These are phyloP conservation scores for Achaetomiella virescens DNA, from an alignment of 495 filamentous ascomycete genomes.

Conservation along the genomic window DNA sequence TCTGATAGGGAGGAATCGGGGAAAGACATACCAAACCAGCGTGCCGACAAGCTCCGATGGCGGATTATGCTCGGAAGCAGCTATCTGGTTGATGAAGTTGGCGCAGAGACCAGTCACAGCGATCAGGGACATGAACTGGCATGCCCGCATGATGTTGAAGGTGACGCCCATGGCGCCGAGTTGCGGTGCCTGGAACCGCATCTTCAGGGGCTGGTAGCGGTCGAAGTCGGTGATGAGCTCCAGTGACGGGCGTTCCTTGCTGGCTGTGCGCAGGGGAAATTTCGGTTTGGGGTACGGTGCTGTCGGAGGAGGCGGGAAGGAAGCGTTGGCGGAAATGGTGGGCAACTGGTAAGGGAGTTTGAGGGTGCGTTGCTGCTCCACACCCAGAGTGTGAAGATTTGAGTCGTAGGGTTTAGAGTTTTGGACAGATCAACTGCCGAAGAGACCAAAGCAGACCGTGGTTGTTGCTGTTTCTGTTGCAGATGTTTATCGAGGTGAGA, in stretches of 20 bases:
- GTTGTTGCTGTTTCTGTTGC: not conserved
- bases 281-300: conserved; percentile 23
- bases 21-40: conserved; percentile 71
- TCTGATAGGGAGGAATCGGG: too few species aligned
- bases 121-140: conserved; percentile 68
- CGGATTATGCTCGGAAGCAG: conserved; percentile 53
- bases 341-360: conserved; percentile 11
- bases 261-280: conserved; percentile 26
- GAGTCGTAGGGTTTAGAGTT: not conserved
- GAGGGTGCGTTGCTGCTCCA: not conserved
- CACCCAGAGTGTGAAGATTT: not conserved
- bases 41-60: conserved; percentile 71
- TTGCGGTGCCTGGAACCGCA: conserved; percentile 53
- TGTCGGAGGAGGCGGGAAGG: conserved; percentile 26
- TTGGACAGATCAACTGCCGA: conserved; percentile 29
- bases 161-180: conserved; percentile 74
- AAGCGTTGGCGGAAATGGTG: conserved; percentile 23
- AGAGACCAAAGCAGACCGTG: conserved; percentile 1
- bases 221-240: conserved; percentile 33
- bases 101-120: conserved; percentile 73
- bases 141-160: conserved; percentile 65
- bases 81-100: conserved; percentile 76
- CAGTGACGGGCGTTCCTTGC: conserved; percentile 24
- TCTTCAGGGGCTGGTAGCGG: conserved; percentile 29
- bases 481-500: not conserved